A percentile compares a stretch with the other conserved stretches of the same genome.
These are phyloP conservation scores for Setaria italica DNA, from an alignment of 202 grass and related monocot genomes.

Conservation along the genomic window DNA sequence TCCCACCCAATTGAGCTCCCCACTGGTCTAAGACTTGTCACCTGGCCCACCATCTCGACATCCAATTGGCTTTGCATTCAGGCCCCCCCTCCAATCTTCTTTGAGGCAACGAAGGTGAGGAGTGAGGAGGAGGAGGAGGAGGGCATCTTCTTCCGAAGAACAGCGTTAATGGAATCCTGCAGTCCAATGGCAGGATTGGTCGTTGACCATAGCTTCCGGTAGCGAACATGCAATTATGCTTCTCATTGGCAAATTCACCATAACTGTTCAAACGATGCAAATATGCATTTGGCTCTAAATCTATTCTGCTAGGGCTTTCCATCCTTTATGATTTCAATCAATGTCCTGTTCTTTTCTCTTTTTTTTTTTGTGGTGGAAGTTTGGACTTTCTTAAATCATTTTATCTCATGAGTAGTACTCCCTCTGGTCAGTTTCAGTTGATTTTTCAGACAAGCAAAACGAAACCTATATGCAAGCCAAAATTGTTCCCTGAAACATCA, in stretches of 20 bases:
- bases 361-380: background rate
- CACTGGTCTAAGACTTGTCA: background rate
- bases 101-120: background rate
- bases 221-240: background rate
- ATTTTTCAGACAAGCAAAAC: background rate
- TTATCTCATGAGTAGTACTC: background rate
- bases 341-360: slow-evolving; percentile 4
- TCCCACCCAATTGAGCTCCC: background rate
- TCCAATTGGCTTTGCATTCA: background rate
- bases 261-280: background rate
- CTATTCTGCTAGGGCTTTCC: background rate
- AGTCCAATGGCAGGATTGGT: background rate
- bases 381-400: slow-evolving; percentile 6
- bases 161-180: background rate
- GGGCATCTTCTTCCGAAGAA: background rate
- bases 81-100: background rate
- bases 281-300: background rate
- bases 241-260: background rate
- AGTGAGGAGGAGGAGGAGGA: background rate
- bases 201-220: background rate
- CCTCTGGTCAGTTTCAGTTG: background rate
- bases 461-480: background rate
- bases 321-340: background rate
- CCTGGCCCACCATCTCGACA: background rate
- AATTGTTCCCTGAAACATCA: background rate